Percentiles rank a stretch among this genome's conserved stretches.
Conservation (phyloP, 2,329 filamentous ascomycete species). For the Myriosclerotinia curreyana region DNA sequence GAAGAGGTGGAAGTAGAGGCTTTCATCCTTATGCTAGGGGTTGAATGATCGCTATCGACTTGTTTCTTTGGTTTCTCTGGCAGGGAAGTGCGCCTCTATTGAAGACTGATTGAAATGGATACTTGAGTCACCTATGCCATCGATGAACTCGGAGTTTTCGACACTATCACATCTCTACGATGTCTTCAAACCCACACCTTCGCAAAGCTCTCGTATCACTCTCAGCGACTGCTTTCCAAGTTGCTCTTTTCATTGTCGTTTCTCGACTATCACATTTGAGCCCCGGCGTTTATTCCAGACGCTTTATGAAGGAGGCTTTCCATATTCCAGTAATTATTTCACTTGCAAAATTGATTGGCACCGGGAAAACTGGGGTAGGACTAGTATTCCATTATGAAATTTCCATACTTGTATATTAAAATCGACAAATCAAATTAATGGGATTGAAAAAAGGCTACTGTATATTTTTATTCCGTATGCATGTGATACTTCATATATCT, state of each 20-base stretch:
- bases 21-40: slow-evolving; percentile 70
- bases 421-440: neutral
- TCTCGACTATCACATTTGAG: neutral
- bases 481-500: neutral
- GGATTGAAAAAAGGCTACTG: neutral
- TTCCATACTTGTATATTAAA: neutral
- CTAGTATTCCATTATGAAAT: neutral
- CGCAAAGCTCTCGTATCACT: neutral
- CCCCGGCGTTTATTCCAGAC: neutral
- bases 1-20: slow-evolving; percentile 69
- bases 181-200: neutral
- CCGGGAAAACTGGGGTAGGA: neutral
- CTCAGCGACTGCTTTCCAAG: neutral
- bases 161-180: neutral
- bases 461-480: neutral
- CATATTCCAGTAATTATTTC: neutral
- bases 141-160: neutral
- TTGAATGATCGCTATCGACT: slow-evolving; percentile 17
- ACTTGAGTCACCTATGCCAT: neutral
- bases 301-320: neutral
- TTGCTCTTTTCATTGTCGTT: neutral
- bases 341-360: neutral
- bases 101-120: neutral
- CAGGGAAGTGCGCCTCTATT: neutral
- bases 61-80: neutral